A percentile compares a stretch with the other conserved stretches of the same genome.
Conservation (phyloP, 2,329 filamentous ascomycete species). For the Sclerotinia nivalis region DNA sequence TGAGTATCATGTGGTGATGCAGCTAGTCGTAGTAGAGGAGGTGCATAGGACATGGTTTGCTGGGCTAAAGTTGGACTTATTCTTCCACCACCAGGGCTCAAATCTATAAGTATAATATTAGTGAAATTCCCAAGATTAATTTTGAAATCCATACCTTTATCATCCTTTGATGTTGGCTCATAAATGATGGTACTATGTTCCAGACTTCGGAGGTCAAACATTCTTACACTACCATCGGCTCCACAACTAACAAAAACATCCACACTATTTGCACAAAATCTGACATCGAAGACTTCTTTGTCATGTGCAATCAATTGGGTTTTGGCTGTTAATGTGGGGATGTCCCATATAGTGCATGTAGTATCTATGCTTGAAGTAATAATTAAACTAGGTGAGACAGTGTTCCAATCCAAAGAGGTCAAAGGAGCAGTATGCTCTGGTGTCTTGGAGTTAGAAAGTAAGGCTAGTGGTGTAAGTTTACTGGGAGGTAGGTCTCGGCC, state of each 20-base stretch:
- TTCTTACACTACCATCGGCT: constrained; percentile 94
- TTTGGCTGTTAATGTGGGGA: constrained; percentile 94
- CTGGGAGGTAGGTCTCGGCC: constrained; percentile 59
- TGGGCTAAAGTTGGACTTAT: constrained; percentile 75
- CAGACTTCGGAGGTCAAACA: constrained; percentile 95
- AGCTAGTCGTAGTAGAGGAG: constrained; percentile 76
- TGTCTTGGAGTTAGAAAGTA: constrained; percentile 96
- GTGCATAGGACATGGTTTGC: constrained; percentile 74
- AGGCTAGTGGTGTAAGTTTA: constrained; percentile 88
- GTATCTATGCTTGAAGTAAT: constrained; percentile 99
- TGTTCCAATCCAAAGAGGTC: constrained; percentile 98
- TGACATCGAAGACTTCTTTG: constrained; percentile 97
- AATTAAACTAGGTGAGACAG: constrained; percentile 91
- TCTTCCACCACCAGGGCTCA: constrained; percentile 52
- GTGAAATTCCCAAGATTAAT: constrained; percentile 24
- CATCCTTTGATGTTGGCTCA: constrained; percentile 87
- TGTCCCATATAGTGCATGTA: constrained; percentile 99
- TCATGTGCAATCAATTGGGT: constrained; percentile 98
- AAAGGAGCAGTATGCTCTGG: constrained; percentile 96
- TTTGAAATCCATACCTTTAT: constrained; percentile 56
- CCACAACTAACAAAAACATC: constrained; percentile 98
- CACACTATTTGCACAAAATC: constrained; percentile 97
- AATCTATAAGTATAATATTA: constrained; percentile 43
- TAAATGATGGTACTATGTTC: constrained; percentile 99
- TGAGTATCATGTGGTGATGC: constrained; percentile 95